phyloP scores from a whole-genome alignment of 306 rosid species.

The Cicer yamashitae region DNA sequence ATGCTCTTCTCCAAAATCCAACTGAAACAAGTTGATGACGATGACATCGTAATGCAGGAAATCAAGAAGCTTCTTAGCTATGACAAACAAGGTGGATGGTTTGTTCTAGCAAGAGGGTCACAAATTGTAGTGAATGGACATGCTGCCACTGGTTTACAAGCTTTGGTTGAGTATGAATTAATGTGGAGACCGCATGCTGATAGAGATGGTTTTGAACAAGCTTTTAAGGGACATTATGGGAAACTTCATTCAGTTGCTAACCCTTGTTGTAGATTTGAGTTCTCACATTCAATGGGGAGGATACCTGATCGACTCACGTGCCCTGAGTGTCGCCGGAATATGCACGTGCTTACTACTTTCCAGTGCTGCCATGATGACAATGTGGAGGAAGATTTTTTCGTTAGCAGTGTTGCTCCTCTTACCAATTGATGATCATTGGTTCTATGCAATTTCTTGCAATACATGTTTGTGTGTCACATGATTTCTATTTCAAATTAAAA shows the following conservation, averaged over 20 bases:
- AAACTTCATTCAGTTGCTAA: conserved; percentile 41
- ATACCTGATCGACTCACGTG: conserved; percentile 56
- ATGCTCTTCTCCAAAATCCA: conserved; percentile 72
- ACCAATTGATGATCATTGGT: background rate
- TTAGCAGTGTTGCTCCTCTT: conserved; percentile 35
- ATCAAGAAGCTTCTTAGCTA: conserved; percentile 62
- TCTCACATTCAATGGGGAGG: conserved; percentile 49
- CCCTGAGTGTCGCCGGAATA: conserved; percentile 56
- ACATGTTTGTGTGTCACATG: background rate
- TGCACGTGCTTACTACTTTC: conserved; percentile 63
- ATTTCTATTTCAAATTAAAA: no score
- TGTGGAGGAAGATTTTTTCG: conserved; percentile 41
- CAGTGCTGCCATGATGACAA: conserved; percentile 63
- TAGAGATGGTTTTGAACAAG: conserved; percentile 51
- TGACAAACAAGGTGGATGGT: conserved; percentile 62
- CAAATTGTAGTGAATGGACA: conserved; percentile 56
- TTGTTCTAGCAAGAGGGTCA: conserved; percentile 58
- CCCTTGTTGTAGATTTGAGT: conserved; percentile 57
- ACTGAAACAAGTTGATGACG: conserved; percentile 46
- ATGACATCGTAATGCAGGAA: conserved; percentile 55
- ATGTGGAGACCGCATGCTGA: conserved; percentile 53
- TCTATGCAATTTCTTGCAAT: conserved; percentile 7
- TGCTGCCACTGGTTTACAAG: conserved; percentile 42
- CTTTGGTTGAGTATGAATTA: conserved; percentile 51
- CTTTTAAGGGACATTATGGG: conserved; percentile 46